Percentiles rank a stretch among this genome's conserved stretches.
phyloP scores from a whole-genome alignment of 2,329 filamentous ascomycete genomes.

The Volutella citrinella region DNA sequence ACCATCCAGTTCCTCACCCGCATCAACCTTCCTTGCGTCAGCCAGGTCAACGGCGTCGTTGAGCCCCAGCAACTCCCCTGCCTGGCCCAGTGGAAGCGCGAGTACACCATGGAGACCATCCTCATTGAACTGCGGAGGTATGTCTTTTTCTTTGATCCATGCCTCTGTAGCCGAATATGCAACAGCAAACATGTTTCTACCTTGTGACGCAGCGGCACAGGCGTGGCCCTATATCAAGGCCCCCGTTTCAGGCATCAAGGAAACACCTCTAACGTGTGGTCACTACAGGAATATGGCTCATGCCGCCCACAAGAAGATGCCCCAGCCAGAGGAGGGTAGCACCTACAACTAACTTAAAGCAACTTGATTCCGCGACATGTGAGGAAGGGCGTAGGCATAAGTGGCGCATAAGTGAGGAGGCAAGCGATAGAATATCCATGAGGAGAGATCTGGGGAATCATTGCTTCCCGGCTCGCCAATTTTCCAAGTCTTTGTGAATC shows the following conservation, averaged over 20 bases:
- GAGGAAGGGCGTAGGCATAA: too few species aligned
- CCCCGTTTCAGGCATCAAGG: too few species aligned
- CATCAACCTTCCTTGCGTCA: slow-evolving; percentile 95
- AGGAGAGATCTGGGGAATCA: too few species aligned
- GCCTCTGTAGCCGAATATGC: too few species aligned
- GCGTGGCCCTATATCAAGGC: too few species aligned
- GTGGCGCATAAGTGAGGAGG: not conserved
- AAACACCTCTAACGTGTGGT: too few species aligned
- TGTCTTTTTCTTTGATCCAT: slow-evolving; percentile 15
- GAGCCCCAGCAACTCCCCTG: slow-evolving; percentile 82
- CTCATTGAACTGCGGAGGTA: slow-evolving; percentile 81
- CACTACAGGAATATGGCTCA: slow-evolving; percentile 86
- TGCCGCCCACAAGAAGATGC: slow-evolving; percentile 87
- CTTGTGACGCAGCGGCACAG: too few species aligned
- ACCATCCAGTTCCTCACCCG: slow-evolving; percentile 89
- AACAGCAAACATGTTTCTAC: too few species aligned
- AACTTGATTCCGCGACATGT: too few species aligned
- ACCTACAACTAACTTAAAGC: slow-evolving; percentile 38
- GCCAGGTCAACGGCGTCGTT: slow-evolving; percentile 75
- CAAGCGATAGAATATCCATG: slow-evolving; percentile 5
- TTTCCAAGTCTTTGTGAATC: too few species aligned
- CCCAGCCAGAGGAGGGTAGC: slow-evolving; percentile 86
- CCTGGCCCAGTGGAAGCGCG: slow-evolving; percentile 84
- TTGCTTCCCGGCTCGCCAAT: too few species aligned
- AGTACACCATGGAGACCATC: slow-evolving; percentile 93